These are phyloP conservation scores for Marsdenia floribunda DNA, from an alignment of 257 asterid genomes.

Conservation along the genomic window DNA sequence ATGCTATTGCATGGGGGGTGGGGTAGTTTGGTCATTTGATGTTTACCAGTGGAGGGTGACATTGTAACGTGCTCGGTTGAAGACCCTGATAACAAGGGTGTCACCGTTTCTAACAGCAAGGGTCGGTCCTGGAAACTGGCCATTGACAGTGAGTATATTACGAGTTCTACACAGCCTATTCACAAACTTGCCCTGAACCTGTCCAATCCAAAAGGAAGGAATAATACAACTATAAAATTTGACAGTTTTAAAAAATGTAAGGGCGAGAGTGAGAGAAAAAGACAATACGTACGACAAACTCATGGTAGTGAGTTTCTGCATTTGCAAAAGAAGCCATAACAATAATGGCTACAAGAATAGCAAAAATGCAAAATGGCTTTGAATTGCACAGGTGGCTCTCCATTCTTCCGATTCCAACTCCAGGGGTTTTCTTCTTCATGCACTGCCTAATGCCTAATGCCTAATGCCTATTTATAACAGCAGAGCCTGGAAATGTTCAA, in stretches of 20 bases:
- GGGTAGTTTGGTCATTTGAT: neutral
- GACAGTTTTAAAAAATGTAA: neutral
- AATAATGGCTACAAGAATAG: constrained; percentile 11
- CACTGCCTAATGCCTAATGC: constrained; percentile 4
- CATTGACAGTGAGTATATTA: constrained; percentile 24
- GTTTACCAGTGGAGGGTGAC: constrained; percentile 23
- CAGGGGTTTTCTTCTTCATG: neutral
- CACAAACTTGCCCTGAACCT: constrained; percentile 18
- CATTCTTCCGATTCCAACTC: constrained; percentile 18
- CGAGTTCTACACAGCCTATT: constrained; percentile 20
- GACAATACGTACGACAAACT: constrained; percentile 34
- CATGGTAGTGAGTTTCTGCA: constrained; percentile 49
- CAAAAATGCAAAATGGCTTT: constrained; percentile 18
- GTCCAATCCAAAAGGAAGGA: neutral
- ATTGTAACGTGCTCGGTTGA: constrained; percentile 23
- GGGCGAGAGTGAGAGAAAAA: neutral
- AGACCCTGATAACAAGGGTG: constrained; percentile 14
- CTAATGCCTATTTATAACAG: constrained; percentile 4
- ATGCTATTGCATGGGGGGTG: neutral
- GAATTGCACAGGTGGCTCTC: constrained; percentile 9
- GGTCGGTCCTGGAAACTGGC: constrained; percentile 27
- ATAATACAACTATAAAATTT: neutral
- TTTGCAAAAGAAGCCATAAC: constrained; percentile 20
- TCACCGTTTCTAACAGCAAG: constrained; percentile 27
- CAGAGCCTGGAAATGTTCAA: constrained; percentile 16